A percentile compares a stretch with the other conserved stretches of the same genome.
Evolutionary conservation across 306 rosid genomes (phyloP).

Genomic region (Senna tora): DNA sequence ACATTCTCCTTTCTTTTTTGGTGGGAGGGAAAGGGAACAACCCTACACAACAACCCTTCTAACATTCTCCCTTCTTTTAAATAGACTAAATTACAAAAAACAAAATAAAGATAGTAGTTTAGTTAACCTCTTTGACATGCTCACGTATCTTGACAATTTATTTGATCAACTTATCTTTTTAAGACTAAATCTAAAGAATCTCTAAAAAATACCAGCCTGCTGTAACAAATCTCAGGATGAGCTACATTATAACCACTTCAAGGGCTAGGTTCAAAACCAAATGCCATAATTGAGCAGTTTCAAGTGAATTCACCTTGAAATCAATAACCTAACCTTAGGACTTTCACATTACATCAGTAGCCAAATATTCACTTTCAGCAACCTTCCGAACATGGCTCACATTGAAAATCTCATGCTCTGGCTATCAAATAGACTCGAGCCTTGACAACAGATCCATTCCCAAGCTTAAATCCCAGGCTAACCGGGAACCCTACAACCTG

Average conservation of each 20-base stretch:
- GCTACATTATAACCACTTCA: slow-evolving; percentile 21
- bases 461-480: slow-evolving; percentile 92
- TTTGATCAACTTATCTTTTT: neutral
- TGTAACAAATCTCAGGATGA: neutral
- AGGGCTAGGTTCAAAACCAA: slow-evolving; percentile 28
- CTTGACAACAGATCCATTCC: slow-evolving; percentile 75
- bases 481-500: slow-evolving; percentile 82
- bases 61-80: neutral
- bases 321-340: slow-evolving; percentile 30
- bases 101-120: neutral
- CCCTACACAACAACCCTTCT: too few species aligned
- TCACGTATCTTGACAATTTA: neutral
- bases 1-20: neutral
- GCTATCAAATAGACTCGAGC: slow-evolving; percentile 80
- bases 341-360: slow-evolving; percentile 35
- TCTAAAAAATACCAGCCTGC: neutral
- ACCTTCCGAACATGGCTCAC: neutral
- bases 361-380: slow-evolving; percentile 14
- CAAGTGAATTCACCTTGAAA: slow-evolving; percentile 31
- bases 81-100: neutral
- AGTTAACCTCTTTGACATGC: neutral
- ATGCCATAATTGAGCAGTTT: slow-evolving; percentile 7
- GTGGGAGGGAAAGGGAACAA: too few species aligned
- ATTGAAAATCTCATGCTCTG: slow-evolving; percentile 40
- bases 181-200: neutral